Percentiles rank a stretch among this genome's conserved stretches.
Conservation (phyloP, 169 alveolate genomes). For the Plasmodium gallinaceum region DNA sequence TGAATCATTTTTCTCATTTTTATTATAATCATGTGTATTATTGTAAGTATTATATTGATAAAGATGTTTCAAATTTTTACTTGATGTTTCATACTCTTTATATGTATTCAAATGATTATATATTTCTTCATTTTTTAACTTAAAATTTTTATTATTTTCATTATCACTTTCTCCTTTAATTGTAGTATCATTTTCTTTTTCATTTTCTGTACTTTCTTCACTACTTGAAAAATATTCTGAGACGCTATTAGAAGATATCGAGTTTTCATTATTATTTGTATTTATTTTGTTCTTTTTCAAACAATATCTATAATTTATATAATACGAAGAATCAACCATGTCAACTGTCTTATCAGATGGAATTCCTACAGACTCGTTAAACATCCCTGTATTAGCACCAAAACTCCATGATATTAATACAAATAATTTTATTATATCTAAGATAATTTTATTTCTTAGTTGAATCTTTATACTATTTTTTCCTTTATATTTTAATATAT, state of each 20-base stretch:
- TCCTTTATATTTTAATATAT: slow-evolving; percentile 68
- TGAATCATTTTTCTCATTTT: not conserved
- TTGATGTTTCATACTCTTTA: not conserved
- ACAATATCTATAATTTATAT: slow-evolving; percentile 31
- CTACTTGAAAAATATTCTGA: slow-evolving; percentile 23
- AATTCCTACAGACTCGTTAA: slow-evolving; percentile 3
- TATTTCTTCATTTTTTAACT: not conserved
- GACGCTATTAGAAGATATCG: slow-evolving; percentile 3
- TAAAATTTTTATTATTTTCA: not conserved
- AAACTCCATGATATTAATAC: slow-evolving; percentile 64
- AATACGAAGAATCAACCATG: slow-evolving; percentile 63
- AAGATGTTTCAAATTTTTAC: not conserved
- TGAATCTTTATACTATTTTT: slow-evolving; percentile 20
- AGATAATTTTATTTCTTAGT: slow-evolving; percentile 55
- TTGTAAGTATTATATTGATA: not conserved
- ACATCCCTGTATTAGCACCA: slow-evolving; percentile 56
- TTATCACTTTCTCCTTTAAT: not conserved
- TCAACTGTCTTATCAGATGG: slow-evolving; percentile 5
- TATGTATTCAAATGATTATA: not conserved
- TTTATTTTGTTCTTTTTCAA: slow-evolving; percentile 2
- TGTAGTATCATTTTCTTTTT: not conserved
- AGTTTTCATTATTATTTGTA: not conserved
- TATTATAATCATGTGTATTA: not conserved
- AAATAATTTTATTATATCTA: slow-evolving; percentile 48
- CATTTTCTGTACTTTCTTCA: not conserved